A percentile compares a stretch with the other conserved stretches of the same genome.
Evolutionary conservation across 2,329 filamentous ascomycete species (phyloP).

Genomic region (Claviceps digitariae): DNA sequence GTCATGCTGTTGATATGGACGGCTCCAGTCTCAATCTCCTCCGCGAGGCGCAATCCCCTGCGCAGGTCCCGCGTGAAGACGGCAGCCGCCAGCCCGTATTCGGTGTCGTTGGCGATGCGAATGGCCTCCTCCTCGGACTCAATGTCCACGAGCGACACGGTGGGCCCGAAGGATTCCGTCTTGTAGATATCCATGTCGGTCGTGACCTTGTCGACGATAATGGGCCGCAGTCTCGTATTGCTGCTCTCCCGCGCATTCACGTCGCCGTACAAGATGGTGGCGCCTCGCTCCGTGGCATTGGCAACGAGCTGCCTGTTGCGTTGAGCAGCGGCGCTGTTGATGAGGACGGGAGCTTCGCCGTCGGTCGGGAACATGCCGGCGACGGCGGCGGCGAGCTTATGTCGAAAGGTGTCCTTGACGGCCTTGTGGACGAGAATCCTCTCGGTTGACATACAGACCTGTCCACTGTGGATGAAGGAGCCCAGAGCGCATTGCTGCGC

Average conservation of each 20-base stretch:
- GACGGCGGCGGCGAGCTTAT: conserved; percentile 26
- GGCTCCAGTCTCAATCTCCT: conserved; percentile 50
- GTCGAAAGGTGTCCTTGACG: conserved; percentile 32
- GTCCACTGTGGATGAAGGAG: conserved; percentile 59
- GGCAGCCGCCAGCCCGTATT: conserved; percentile 59
- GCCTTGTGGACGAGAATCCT: conserved; percentile 47
- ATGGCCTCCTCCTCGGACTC: conserved; percentile 60
- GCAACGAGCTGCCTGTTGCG: conserved; percentile 55
- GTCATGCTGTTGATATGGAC: conserved; percentile 56
- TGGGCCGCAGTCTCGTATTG: conserved; percentile 39
- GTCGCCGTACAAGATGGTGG: conserved; percentile 30
- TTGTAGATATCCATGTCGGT: conserved; percentile 59
- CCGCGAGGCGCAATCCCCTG: conserved; percentile 44
- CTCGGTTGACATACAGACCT: conserved; percentile 81
- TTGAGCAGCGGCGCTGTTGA: conserved; percentile 50
- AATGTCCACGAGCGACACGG: conserved; percentile 52
- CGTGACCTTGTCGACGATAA: conserved; percentile 51
- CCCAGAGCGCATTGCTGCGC: conserved; percentile 56
- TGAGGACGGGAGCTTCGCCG: conserved; percentile 52
- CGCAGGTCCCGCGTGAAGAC: conserved; percentile 60
- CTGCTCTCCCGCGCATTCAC: conserved; percentile 17
- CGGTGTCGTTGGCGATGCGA: conserved; percentile 63
- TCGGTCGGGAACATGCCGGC: conserved; percentile 36
- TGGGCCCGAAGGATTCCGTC: conserved; percentile 67
- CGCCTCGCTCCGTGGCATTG: conserved; percentile 58